A percentile compares a stretch with the other conserved stretches of the same genome.
phyloP scores from a whole-genome alignment of 768 basidiomycete genomes.

The Sarcomyxa edulis region DNA sequence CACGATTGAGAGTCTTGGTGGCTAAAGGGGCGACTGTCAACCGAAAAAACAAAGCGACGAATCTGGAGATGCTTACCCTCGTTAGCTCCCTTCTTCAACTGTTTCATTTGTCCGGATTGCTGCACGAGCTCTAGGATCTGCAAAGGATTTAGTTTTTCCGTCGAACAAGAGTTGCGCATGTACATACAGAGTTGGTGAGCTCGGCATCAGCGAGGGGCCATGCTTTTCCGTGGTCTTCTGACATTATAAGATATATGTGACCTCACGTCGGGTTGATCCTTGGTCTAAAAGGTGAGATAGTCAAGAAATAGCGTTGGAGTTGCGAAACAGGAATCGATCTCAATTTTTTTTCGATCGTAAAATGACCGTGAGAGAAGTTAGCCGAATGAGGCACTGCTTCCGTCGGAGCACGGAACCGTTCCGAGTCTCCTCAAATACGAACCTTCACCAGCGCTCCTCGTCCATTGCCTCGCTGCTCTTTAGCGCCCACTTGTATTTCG shows the following conservation, averaged over 20 bases:
- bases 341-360: neutral
- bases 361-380: neutral
- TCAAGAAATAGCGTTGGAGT: neutral
- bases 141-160: constrained; percentile 1
- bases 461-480: too few relatives aligned
- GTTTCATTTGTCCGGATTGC: constrained; percentile 95
- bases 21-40: constrained; percentile 38
- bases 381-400: neutral
- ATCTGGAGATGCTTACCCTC: constrained; percentile 78
- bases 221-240: constrained; percentile 71
- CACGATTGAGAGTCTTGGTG: constrained; percentile 97
- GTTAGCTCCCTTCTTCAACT: constrained; percentile 98
- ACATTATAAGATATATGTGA: constrained; percentile 49
- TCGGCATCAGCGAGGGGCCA: constrained; percentile 84
- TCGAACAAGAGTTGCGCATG: constrained; percentile 2
- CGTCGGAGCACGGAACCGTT: too few relatives aligned
- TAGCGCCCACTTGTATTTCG: too few relatives aligned
- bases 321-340: constrained; percentile 2
- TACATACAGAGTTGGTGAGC: constrained; percentile 83
- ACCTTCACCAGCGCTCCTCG: too few relatives aligned
- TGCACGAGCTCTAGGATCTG: constrained; percentile 96
- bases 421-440: too few relatives aligned
- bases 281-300: constrained; percentile 47
- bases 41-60: neutral
- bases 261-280: constrained; percentile 86